Base-by-base conservation (phyloP, 2,329 filamentous ascomycete species). In the Penicillium italicum region DNA sequence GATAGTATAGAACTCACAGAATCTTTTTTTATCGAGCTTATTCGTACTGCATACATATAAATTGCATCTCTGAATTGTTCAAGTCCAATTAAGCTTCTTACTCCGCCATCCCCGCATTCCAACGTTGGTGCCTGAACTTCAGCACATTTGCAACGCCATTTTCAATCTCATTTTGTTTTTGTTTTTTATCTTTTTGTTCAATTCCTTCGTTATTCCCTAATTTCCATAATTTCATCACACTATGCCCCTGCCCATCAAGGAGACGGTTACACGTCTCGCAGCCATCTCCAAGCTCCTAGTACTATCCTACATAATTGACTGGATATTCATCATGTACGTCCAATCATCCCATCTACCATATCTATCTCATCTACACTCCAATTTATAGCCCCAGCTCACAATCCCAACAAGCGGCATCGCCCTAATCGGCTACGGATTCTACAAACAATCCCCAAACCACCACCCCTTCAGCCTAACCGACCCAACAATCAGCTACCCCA, bases 401-500 rank as follows among this genome's bases (percentile, higher is more conserved):
- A 45, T 12, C 14, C 6, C 24, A 37, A 30, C 20, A 63, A 83
- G 81, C 37, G 79, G 73, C 18, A 82, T 85, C 22, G 84, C 80
- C 26, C 79, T 78, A 14, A 75, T 88, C 36, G 86, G 85, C 53
- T 81, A 76, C 53, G 78, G 80, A 7, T 80, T 90, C 62, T 82
- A 82, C 57, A 76, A 76, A 43, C 74, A 86, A 49, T 77, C 79
- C 0, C 88, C 89, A 0, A 89, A 86, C 66, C 84, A 85, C 63
- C 80, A 86, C 34, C 85, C 86, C 0, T 93, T 94, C 71, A 86
- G 84, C 33, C 80, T 90, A 7, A 78, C 85, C 60, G 86, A 97
- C 66, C 84, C 86, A 22, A 82, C 84, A 58, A 96, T 97, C 66
- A 89, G 90, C 18, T 95, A 88, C 64, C 91, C 92, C 0, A 85